Percentiles rank a stretch among this genome's conserved stretches.
phyloP scores from a whole-genome alignment of 2,329 filamentous ascomycete genomes.

The Gliomastix tumulicola region DNA sequence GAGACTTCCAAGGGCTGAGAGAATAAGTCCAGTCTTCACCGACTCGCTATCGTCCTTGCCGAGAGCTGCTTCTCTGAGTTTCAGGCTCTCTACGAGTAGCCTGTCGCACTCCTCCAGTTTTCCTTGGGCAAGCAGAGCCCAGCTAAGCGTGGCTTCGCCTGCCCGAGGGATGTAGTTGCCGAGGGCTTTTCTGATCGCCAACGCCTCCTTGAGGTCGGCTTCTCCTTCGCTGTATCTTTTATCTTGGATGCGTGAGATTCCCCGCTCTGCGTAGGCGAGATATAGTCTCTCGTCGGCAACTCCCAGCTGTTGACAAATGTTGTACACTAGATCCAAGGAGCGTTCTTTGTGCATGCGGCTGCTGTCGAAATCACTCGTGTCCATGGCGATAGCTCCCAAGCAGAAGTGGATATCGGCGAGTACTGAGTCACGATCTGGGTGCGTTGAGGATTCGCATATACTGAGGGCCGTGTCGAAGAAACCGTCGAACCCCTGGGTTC shows the following conservation, averaged over 20 bases:
- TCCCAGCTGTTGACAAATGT: conserved; percentile 4
- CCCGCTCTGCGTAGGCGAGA: conserved; percentile 6
- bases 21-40: conserved; percentile 4
- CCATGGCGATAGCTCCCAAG: conserved; percentile 6
- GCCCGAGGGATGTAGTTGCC: conserved; percentile 7
- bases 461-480: conserved; percentile 2
- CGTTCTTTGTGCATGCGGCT: conserved; percentile 6
- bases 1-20: conserved; percentile 5
- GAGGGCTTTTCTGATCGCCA: conserved; percentile 3
- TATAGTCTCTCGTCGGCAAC: conserved; percentile 6
- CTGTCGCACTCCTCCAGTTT: conserved; percentile 6
- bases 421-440: conserved; percentile 4
- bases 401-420: conserved; percentile 7
- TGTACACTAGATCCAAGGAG: conserved; percentile 5
- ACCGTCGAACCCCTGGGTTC: background rate
- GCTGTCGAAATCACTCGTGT: conserved; percentile 6
- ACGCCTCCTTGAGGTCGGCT: conserved; percentile 5
- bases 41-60: conserved; percentile 7
- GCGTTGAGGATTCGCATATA: conserved; percentile 5
- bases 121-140: conserved; percentile 6
- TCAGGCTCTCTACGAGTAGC: conserved; percentile 5
- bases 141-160: conserved; percentile 6
- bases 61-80: conserved; percentile 2
- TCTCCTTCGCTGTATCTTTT: conserved; percentile 4
- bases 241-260: conserved; percentile 6